Evolutionary conservation across 2,329 filamentous ascomycete species (phyloP).

Genomic region (Boeremia lycopersici): DNA sequence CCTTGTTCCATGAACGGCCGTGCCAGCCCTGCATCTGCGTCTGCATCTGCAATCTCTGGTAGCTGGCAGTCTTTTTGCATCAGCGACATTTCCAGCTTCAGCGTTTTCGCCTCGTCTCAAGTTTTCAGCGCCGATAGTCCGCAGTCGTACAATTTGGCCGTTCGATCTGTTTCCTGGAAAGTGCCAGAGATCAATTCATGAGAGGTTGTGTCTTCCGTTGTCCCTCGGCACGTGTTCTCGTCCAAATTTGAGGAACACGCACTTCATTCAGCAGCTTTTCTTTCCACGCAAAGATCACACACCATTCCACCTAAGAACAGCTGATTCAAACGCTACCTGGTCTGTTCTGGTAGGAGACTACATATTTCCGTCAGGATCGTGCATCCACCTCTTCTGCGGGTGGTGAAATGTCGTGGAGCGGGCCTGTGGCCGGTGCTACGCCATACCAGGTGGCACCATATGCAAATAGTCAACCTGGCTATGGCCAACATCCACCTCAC

Average conservation of each 20-base stretch:
- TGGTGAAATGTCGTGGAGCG: slow-evolving; percentile 45
- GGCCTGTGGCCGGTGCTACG: slow-evolving; percentile 39
- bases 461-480: slow-evolving; percentile 29
- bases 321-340: background rate
- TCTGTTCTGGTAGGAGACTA: background rate
- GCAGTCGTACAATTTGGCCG: background rate
- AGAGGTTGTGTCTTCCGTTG: slow-evolving; percentile 18
- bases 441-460: slow-evolving; percentile 43
- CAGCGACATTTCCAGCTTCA: slow-evolving; percentile 25
- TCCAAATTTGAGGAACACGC: slow-evolving; percentile 33
- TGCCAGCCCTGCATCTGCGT: slow-evolving; percentile 14
- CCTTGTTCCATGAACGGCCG: slow-evolving; percentile 1
- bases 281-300: slow-evolving; percentile 12
- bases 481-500: slow-evolving; percentile 34
- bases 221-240: slow-evolving; percentile 37
- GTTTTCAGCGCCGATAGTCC: background rate
- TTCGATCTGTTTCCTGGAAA: slow-evolving; percentile 8
- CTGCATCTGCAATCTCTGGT: background rate
- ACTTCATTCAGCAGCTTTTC: slow-evolving; percentile 24
- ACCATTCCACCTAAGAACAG: background rate
- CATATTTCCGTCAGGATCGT: background rate
- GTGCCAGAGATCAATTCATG: background rate
- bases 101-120: background rate
- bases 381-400: slow-evolving; percentile 6
- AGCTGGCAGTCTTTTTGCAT: background rate